These are phyloP conservation scores for Emericellopsis atlantica DNA, from an alignment of 2,329 filamentous ascomycete species.

Conservation along the genomic window DNA sequence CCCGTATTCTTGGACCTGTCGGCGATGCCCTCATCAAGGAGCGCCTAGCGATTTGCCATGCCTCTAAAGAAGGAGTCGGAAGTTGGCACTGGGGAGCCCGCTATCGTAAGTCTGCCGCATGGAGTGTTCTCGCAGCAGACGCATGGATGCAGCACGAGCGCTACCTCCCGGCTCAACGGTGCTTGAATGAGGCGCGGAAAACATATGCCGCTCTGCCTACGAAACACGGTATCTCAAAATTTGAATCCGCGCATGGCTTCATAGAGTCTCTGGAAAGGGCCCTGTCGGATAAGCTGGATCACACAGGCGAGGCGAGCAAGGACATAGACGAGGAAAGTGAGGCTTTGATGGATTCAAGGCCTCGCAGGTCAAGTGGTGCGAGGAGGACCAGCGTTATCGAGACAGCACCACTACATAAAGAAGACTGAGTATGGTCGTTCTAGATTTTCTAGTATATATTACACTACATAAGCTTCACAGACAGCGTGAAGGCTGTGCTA, in stretches of 20 bases:
- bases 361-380: conserved; percentile 42
- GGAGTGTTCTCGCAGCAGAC: conserved; percentile 74
- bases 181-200: conserved; percentile 55
- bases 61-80: conserved; percentile 55
- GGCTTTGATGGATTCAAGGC: conserved; percentile 25
- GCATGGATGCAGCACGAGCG: conserved; percentile 71
- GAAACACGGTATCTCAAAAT: conserved; percentile 38
- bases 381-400: conserved; percentile 32
- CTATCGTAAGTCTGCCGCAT: conserved; percentile 76
- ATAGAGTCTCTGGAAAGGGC: conserved; percentile 36
- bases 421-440: conserved; percentile 1
- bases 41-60: conserved; percentile 74
- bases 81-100: conserved; percentile 58
- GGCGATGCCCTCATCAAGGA: conserved; percentile 79
- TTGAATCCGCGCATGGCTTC: conserved; percentile 36
- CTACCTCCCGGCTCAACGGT: conserved; percentile 64
- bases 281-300: conserved; percentile 32
- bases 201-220: conserved; percentile 38
- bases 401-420: conserved; percentile 31
- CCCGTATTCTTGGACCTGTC: conserved; percentile 58
- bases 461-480: no score
- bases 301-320: conserved; percentile 14
- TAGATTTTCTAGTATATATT: no score
- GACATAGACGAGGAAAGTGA: conserved; percentile 37
- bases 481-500: no score